Evolutionary conservation across 2,329 filamentous ascomycete species (phyloP).

Genomic region (Colletotrichum sp.): DNA sequence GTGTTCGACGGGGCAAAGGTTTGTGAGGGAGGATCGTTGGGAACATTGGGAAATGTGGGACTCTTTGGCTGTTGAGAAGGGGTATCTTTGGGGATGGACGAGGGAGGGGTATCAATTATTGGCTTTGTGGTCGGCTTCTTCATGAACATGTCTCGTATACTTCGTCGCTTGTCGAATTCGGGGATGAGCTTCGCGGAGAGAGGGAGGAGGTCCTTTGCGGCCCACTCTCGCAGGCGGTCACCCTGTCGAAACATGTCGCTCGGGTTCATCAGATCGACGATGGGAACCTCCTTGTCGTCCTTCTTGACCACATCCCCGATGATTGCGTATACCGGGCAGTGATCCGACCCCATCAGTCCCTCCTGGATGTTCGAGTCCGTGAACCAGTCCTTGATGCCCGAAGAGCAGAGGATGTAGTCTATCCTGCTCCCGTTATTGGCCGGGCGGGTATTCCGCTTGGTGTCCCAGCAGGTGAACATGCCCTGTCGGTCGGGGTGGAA

Average conservation of each 20-base stretch:
- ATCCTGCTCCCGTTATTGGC: constrained; percentile 93
- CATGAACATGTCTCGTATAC: constrained; percentile 92
- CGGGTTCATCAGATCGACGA: constrained; percentile 81
- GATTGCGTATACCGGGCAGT: constrained; percentile 88
- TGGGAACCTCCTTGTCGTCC: constrained; percentile 52
- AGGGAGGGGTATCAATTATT: background rate
- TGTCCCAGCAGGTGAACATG: constrained; percentile 99
- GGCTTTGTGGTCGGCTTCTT: constrained; percentile 51
- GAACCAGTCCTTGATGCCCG: constrained; percentile 82
- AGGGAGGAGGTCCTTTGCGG: constrained; percentile 69
- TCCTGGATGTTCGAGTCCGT: constrained; percentile 86
- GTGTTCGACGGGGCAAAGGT: background rate
- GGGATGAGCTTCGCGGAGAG: constrained; percentile 84
- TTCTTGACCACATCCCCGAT: constrained; percentile 68
- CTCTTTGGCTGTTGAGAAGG: background rate
- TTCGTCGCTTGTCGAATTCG: constrained; percentile 84
- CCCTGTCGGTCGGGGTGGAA: constrained; percentile 81
- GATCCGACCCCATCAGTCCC: constrained; percentile 92
- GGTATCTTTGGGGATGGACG: background rate
- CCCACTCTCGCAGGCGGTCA: constrained; percentile 69
- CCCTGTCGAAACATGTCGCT: constrained; percentile 73
- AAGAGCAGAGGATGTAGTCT: constrained; percentile 88
- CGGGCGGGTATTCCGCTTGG: constrained; percentile 91
- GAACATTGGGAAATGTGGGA: background rate
- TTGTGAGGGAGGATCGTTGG: background rate